These are phyloP conservation scores for Camellia oleifera DNA, from an alignment of 179 eudicot species.

Conservation along the genomic window DNA sequence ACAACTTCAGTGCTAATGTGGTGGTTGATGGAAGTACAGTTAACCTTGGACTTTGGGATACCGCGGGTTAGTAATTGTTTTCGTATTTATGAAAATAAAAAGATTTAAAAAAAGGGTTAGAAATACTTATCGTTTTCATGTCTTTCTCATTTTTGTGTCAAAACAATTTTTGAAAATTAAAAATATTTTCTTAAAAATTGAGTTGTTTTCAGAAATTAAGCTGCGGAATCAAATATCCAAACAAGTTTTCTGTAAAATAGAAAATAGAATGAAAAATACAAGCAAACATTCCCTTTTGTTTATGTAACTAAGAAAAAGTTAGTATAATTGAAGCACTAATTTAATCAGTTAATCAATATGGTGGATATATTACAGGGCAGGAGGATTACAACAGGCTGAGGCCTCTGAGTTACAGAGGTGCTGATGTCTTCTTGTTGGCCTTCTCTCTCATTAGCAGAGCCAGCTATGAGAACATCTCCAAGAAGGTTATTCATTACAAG, in stretches of 20 bases:
- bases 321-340: too few species aligned
- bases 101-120: neutral
- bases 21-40: conserved; percentile 46
- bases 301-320: too few species aligned
- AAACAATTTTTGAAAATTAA: too few species aligned
- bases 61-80: conserved; percentile 31
- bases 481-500: conserved; percentile 28
- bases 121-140: neutral
- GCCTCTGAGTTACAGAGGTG: conserved; percentile 49
- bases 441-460: conserved; percentile 49
- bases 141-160: neutral
- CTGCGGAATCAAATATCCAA: too few species aligned
- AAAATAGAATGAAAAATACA: too few species aligned
- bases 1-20: conserved; percentile 44
- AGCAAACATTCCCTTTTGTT: too few species aligned
- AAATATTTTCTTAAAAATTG: too few species aligned
- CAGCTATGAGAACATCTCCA: conserved; percentile 44
- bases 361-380: conserved; percentile 29
- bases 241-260: too few species aligned
- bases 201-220: too few species aligned
- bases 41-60: conserved; percentile 52
- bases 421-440: conserved; percentile 48
- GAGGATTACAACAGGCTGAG: conserved; percentile 49
- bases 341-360: too few species aligned
- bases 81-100: neutral